Base-by-base conservation (phyloP, 1,284 basidiomycete genomes). In the Lentinula novae-zelandiae region DNA sequence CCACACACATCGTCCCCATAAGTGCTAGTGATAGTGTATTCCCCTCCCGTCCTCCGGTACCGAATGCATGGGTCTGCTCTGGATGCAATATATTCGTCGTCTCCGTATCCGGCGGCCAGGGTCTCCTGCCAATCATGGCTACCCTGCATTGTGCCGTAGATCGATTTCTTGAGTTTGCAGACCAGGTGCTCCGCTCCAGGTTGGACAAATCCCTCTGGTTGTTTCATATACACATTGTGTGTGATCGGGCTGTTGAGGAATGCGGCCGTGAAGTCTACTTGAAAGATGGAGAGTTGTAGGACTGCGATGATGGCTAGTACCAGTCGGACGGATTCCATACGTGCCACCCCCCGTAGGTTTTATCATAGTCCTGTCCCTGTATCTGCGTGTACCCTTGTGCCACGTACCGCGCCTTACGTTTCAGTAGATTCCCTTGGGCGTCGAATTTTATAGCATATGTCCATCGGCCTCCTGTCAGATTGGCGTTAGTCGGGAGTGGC, bases 101-200 rank as follows among this genome's bases (percentile, higher is more conserved):
- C 53, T 0, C 55, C n/a, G 65, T 80, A 74, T 0, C 66, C 67
- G 0, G 63, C 60, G 31, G 73, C 62, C 53, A 80, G 64, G 3
- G 71, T 73, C 5, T 68, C 53, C 67, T 78, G 76, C 77, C 78
- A 80, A 5, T 69, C 65, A 0, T 67, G 65, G 1, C 71, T 64
- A 5, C 64, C 69, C 60, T 80, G 77, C 63, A 76, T 77, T 64
- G 79, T 72, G 0, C 78, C 76, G 63, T 80, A 81, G 0, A 80
- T 64, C 0, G 71, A 66, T n/a, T 71, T 68, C 27, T 71, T 20
- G 1, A 80, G 63, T 17, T 64, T 57, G 70, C 73, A 74, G 5
- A 76, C 71, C 63, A 66, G 67, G 34, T 66, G 60, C 58, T 71
- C 66, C 51, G 70, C 67, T 0, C 66, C 66, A 0, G 40, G 51